Conservation (phyloP, 1,284 basidiomycete species). For the Moesziomyces parantarcticus region DNA sequence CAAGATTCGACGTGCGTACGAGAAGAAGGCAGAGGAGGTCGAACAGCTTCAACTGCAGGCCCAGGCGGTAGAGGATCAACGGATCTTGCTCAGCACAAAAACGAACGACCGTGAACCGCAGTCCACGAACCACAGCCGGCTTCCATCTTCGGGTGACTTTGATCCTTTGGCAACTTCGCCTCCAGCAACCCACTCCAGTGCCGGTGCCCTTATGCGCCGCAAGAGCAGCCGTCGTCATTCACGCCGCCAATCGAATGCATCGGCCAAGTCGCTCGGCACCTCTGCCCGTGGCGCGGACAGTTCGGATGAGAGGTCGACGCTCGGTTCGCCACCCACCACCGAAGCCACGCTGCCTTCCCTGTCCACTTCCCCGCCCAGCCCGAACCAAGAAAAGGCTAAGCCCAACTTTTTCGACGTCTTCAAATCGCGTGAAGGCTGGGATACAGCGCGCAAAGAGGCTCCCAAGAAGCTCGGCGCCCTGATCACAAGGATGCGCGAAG, state of each 20-base stretch:
- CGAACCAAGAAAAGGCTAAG: conserved; percentile 23
- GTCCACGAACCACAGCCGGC: conserved; percentile 9
- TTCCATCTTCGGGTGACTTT: conserved; percentile 12
- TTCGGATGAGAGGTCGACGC: conserved; percentile 31
- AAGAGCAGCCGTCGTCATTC: conserved; percentile 37
- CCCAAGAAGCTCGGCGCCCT: conserved; percentile 64
- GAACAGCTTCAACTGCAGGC: conserved; percentile 59
- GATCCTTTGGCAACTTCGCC: conserved; percentile 17
- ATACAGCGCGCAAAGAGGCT: conserved; percentile 60
- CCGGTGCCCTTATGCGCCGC: conserved; percentile 18
- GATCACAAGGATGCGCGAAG: conserved; percentile 63
- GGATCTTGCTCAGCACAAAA: conserved; percentile 49
- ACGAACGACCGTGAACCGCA: conserved; percentile 17
- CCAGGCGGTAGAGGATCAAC: conserved; percentile 63
- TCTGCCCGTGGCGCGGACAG: conserved; percentile 20
- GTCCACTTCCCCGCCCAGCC: conserved; percentile 28
- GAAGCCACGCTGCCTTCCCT: conserved; percentile 13
- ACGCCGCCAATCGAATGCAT: conserved; percentile 29
- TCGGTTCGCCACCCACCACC: conserved; percentile 29
- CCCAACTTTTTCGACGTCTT: conserved; percentile 59
- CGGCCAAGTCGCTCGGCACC: conserved; percentile 17
- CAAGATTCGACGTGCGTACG: conserved; percentile 56
- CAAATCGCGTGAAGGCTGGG: conserved; percentile 62
- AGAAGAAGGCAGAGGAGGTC: conserved; percentile 62
- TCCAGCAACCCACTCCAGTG: conserved; percentile 14